Percentiles rank a stretch among this genome's conserved stretches.
Evolutionary conservation across 2,329 filamentous ascomycete genomes (phyloP).

Genomic region (Hymenoscyphus repandus): DNA sequence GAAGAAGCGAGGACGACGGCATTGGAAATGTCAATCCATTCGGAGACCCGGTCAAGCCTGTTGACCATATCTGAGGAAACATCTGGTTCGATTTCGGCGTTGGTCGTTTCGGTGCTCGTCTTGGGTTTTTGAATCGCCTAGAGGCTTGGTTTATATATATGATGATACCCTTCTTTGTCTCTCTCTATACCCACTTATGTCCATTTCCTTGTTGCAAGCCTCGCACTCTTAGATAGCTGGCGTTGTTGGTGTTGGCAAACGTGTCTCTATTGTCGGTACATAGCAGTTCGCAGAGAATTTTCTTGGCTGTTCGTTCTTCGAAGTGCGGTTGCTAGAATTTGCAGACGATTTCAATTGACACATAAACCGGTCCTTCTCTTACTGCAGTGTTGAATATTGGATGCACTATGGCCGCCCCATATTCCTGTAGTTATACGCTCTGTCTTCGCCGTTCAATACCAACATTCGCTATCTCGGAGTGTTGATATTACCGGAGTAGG

Average conservation of each 20-base stretch:
- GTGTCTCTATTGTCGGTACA: background rate
- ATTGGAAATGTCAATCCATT: conserved; percentile 23
- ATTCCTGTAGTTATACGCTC: too few relatives aligned
- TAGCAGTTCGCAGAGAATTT: too few relatives aligned
- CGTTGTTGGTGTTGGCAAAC: background rate
- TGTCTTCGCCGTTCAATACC: too few relatives aligned
- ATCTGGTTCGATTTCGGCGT: background rate
- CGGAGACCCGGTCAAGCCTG: conserved; percentile 26
- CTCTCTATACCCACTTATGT: conserved; percentile 11
- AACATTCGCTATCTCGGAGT: too few relatives aligned
- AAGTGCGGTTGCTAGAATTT: too few relatives aligned
- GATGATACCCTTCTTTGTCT: conserved; percentile 26
- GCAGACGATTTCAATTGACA: too few relatives aligned
- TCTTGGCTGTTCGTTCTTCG: too few relatives aligned
- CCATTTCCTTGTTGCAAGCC: background rate
- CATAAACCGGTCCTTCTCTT: too few relatives aligned
- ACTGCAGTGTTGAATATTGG: too few relatives aligned
- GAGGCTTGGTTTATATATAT: conserved; percentile 6
- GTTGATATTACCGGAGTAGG: too few relatives aligned
- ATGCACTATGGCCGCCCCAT: too few relatives aligned
- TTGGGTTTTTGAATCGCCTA: background rate
- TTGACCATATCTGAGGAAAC: conserved; percentile 22
- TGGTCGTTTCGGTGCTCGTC: background rate
- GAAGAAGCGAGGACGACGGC: conserved; percentile 27
- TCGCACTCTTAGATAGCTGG: background rate